Evolutionary conservation across 768 basidiomycete genomes (phyloP), one percentile per base, ranked within the genome.

Genomic region (Flagelloscypha sp.): DNA sequence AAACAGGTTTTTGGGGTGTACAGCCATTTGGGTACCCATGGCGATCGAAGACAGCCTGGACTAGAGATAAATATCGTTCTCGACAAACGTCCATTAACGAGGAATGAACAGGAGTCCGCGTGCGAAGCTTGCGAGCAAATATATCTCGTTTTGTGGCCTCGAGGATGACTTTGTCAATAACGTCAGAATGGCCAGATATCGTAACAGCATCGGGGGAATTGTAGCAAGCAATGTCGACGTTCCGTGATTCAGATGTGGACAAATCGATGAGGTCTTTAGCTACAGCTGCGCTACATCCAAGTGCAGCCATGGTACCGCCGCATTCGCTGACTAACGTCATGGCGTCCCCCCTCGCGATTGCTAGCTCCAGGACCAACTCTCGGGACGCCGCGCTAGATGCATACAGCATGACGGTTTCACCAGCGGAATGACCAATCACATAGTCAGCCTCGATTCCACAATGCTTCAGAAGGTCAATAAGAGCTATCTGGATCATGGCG

Each of bases 371-470:
- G 3, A 64, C 66, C 56, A 66, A 53, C 0, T 52, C 55, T 32
- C 59, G 58, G 0, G 62, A 45, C 2, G 48, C 58, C 4, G 69
- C 65, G 15, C 67, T 66, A 4, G 63, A 66, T 0, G 66, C 59
- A 36, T 66, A 67, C 8, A 70, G 38, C 13, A 69, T 32, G 0
- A 62, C 61, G 0, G 65, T 64, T 42, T 71, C 69, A 8, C 69
- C 69, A 10, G 66, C 65, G n/a, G 68, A 70, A 46, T 70, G 67
- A 0, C 70, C 70, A 5, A 70, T 31, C 11, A 69, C 47, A 5
- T 51, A 48, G 27, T 66, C 57, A 0, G 70, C 65, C 9, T 36
- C 40, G 29, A 67, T 35, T 6, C 63, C 61, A 10, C 67, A 27
- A 30, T 54, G 52, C 2, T 39, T 39, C 1, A 70, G 43, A 3